Conservation (phyloP, 1,284 basidiomycete species). For the Mycosarcoma mackinlayi region DNA sequence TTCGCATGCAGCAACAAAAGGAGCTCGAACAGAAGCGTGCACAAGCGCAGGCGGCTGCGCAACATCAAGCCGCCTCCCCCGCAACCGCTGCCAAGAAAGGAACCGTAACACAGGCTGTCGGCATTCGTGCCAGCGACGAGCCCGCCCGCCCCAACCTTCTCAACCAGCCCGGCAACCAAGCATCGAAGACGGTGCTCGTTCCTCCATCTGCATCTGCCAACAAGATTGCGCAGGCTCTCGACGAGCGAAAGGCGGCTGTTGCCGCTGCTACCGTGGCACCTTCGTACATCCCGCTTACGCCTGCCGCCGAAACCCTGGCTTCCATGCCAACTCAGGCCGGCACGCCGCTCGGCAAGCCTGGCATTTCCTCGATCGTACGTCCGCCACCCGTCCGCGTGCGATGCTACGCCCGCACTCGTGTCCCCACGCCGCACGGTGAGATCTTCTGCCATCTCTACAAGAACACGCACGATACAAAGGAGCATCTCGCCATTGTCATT, state of each 20-base stretch:
- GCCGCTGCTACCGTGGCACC: constrained; percentile 5
- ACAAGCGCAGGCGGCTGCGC: constrained; percentile 3
- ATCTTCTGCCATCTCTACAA: constrained; percentile 91
- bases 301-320: constrained; percentile 8
- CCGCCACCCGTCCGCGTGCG: constrained; percentile 71
- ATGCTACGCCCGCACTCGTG: constrained; percentile 95
- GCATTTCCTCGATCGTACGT: constrained; percentile 51
- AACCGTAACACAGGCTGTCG: constrained; percentile 9
- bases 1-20: constrained; percentile 41
- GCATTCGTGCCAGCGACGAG: constrained; percentile 35
- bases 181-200: constrained; percentile 22
- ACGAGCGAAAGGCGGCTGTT: constrained; percentile 43
- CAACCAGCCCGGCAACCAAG: constrained; percentile 38
- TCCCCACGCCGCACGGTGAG: constrained; percentile 95
- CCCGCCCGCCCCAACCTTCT: constrained; percentile 27
- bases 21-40: constrained; percentile 35
- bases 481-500: constrained; percentile 96
- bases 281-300: constrained; percentile 15
- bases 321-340: constrained; percentile 25
- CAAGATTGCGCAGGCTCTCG: constrained; percentile 32
- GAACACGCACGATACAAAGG: constrained; percentile 87
- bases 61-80: not conserved
- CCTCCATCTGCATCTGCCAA: constrained; percentile 21
- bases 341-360: constrained; percentile 29
- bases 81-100: constrained; percentile 6